Evolutionary conservation across 2,329 filamentous ascomycete species (phyloP), one percentile per base, ranked within the genome.

Genomic region (Xylaria sp.): DNA sequence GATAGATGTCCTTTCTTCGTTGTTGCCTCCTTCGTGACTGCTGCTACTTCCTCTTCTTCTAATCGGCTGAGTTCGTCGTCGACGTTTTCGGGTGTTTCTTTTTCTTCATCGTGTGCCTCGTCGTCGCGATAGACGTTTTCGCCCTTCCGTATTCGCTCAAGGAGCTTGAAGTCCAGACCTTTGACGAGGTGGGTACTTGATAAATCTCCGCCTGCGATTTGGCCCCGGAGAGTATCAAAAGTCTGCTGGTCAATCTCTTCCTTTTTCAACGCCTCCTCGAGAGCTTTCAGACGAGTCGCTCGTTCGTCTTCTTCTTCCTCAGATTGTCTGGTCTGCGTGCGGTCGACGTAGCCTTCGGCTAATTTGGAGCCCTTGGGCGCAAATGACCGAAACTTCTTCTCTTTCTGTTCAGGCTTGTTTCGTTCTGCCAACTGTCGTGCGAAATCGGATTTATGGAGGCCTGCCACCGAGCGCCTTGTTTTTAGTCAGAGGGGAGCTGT

Each of bases 111-210:
- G 3, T 73, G 67, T 28, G 76, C 71, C 36, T 78, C 74, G 9
- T 75, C 76, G 7, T 81, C 80, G n/a, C 76, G 79, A 72, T 84
- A 86, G 1, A 93, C 85, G 79, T 94, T 83, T 78, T 94, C 92
- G 48, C 92, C 92, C 64, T 85, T 86, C 68, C 87, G 86, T 68
- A 92, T 86, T 72, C 90, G 85, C 78, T 92, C 88, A 33, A 94
- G 82, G 13, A 98, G 83, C 79, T 92, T 92, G 78, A 93, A 92
- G 80, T 99, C 96, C 59, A 99, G 81, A 0, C 96, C 96, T 78
- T 97, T 98, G 57, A 98, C 91, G 72, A 97, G 81, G 84, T 97
- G 93, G 15, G 94, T 97, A 74, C 89, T 93, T 15, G 84, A 84
- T 26, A 94, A 81, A 78, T 97, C 92, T 7, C 94, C 95, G 3